These are phyloP conservation scores for Phytophthora rubi DNA, from an alignment of 352 stramenopile species.

Conservation along the genomic window DNA sequence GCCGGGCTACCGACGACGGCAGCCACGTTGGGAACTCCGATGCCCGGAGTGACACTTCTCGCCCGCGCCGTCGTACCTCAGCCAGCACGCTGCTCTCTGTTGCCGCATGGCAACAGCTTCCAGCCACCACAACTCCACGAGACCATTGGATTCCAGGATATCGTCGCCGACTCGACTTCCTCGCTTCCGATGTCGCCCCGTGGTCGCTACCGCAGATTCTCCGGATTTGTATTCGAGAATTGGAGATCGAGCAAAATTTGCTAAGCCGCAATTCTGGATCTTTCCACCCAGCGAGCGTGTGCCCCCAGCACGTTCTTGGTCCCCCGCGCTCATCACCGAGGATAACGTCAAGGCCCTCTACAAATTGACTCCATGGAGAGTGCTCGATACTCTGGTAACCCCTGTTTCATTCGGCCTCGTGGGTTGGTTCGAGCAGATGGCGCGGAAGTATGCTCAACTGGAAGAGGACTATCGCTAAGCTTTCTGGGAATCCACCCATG, in stretches of 20 bases:
- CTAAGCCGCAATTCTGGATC: not conserved
- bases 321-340: not conserved
- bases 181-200: not conserved
- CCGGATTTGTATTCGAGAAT: not conserved
- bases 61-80: no score
- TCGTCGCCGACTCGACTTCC: not conserved
- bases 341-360: not conserved
- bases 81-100: no score
- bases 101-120: no score
- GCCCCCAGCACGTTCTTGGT: no score
- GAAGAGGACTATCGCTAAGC: not conserved
- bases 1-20: no score
- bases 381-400: not conserved
- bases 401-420: not conserved
- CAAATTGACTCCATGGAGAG: not conserved
- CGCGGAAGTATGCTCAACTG: not conserved
- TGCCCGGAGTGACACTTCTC: no score
- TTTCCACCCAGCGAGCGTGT: not conserved
- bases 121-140: no score
- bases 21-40: no score
- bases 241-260: not conserved
- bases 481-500: constrained; percentile 5
- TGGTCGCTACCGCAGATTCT: not conserved
- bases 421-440: not conserved
- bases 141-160: not conserved